Evolutionary conservation across 202 grass and related monocot genomes (phyloP), one percentile per base, ranked within the genome.

Genomic region (Schoenoplectus tabernaemontani): DNA sequence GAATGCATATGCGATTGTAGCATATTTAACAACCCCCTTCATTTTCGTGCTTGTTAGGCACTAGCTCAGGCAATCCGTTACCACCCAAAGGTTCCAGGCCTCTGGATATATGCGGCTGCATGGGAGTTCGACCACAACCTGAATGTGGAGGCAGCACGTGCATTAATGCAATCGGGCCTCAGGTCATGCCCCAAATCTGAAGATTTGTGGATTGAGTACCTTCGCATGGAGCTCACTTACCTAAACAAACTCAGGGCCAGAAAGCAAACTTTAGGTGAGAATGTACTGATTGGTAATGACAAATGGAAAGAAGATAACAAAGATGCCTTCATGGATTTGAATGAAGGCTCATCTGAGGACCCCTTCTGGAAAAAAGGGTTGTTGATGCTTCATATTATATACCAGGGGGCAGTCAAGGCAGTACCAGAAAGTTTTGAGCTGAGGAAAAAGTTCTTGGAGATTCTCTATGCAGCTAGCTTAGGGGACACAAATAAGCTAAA

Each of bases 121-220:
- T 97, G 91, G 91, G 95, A 98, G 86, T 98, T 98, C n/a, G 91
- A 98, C 34, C 89, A 92, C 63, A 92, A 98, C 86, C 83, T 97
- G 28, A 97, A 97, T 78, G 95, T 94, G 9, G 80, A 84, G 7
- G 91, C 95, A 22, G 95, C 91, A 78, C 91, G 95, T 84, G 89
- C 91, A 48, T 84, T 97, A 13, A 97, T 97, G 95, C 95, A 94
- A 58, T 93, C 84, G 38, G 91, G 91, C 80, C 89, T 97, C 53
- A 92, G 95, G 82, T 84, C 87, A 53, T 94, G 91, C 85, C 86
- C 87, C 8, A 81, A 90, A 57, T 92, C 95, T 44, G 91, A 97
- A 80, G 95, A 94, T 84, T 86, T 97, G 57, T 97, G 95, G 95
- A 79, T 93, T 22, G 89, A 97, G 62, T 97, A 94, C 84, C 83